Evolutionary conservation across 192 early-diverging fungal genomes (phyloP).

Genomic region (Coemansia sp.): DNA sequence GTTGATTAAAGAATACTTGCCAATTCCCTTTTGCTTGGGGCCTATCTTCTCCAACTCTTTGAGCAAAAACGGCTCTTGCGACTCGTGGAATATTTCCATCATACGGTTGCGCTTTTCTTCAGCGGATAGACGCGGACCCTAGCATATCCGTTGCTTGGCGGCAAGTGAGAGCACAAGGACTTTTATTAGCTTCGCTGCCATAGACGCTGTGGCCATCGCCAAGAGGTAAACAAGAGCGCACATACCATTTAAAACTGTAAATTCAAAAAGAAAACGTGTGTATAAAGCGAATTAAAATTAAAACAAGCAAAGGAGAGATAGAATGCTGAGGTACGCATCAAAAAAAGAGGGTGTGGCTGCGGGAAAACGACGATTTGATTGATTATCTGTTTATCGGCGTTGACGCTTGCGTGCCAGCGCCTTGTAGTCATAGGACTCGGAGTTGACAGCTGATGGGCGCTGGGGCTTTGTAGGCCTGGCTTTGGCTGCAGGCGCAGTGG

Average conservation of each 20-base stretch:
- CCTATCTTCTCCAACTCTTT: slow-evolving; percentile 84
- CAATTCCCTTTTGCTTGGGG: slow-evolving; percentile 76
- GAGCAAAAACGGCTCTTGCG: slow-evolving; percentile 69
- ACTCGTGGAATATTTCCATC: slow-evolving; percentile 59
- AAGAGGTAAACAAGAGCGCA: background rate
- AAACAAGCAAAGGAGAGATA: background rate
- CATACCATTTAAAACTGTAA: background rate
- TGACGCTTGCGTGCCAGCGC: background rate
- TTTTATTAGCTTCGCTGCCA: background rate
- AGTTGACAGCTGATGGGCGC: slow-evolving; percentile 7
- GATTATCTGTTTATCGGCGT: background rate
- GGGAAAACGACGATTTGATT: background rate
- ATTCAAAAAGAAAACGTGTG: background rate
- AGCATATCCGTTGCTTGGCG: background rate
- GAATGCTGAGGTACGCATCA: background rate
- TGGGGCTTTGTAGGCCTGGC: background rate
- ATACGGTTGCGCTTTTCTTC: slow-evolving; percentile 59
- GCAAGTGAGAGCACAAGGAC: background rate
- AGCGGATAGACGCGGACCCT: slow-evolving; percentile 38
- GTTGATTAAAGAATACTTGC: slow-evolving; percentile 41
- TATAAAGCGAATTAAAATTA: background rate
- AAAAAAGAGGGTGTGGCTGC: slow-evolving; percentile 3
- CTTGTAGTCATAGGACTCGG: slow-evolving; percentile 14
- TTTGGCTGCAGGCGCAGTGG: background rate
- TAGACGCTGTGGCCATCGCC: background rate